A percentile compares a stretch with the other conserved stretches of the same genome.
Evolutionary conservation across 495 filamentous ascomycete species (phyloP).

Genomic region (Apodospora peruviana): DNA sequence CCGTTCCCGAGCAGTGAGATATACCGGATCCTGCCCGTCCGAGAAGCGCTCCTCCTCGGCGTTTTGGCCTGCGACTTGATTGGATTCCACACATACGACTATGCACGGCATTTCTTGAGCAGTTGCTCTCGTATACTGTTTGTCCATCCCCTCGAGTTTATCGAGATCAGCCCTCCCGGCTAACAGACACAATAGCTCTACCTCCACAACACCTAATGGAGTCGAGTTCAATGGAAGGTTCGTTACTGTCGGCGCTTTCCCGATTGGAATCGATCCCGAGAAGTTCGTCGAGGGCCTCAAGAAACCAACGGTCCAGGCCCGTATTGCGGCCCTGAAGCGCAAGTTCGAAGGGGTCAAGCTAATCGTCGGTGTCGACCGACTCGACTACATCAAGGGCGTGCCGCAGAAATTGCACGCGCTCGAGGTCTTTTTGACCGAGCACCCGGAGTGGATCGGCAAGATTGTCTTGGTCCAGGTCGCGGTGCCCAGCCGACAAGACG

Average conservation of each 20-base stretch:
- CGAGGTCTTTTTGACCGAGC: slow-evolving; percentile 83
- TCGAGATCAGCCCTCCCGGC: neutral
- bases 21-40: slow-evolving; percentile 82
- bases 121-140: slow-evolving; percentile 79
- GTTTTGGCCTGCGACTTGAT: slow-evolving; percentile 80
- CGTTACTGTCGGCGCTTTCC: slow-evolving; percentile 75
- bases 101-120: slow-evolving; percentile 82
- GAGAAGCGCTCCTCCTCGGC: slow-evolving; percentile 73
- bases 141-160: slow-evolving; percentile 17
- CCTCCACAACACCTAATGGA: slow-evolving; percentile 76
- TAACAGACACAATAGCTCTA: slow-evolving; percentile 45
- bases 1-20: slow-evolving; percentile 92
- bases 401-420: slow-evolving; percentile 89
- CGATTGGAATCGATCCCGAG: slow-evolving; percentile 93
- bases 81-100: slow-evolving; percentile 95
- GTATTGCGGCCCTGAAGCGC: slow-evolving; percentile 69
- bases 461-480: slow-evolving; percentile 91
- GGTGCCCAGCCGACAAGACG: slow-evolving; percentile 84
- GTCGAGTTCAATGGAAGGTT: slow-evolving; percentile 71
- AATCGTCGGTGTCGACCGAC: slow-evolving; percentile 86
- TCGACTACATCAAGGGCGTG: slow-evolving; percentile 97
- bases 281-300: slow-evolving; percentile 86
- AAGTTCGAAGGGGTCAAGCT: slow-evolving; percentile 84
- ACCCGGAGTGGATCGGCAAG: slow-evolving; percentile 88
- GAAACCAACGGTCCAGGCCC: slow-evolving; percentile 70